Conservation (phyloP, 768 basidiomycete species). For the Boletus bicolor region DNA sequence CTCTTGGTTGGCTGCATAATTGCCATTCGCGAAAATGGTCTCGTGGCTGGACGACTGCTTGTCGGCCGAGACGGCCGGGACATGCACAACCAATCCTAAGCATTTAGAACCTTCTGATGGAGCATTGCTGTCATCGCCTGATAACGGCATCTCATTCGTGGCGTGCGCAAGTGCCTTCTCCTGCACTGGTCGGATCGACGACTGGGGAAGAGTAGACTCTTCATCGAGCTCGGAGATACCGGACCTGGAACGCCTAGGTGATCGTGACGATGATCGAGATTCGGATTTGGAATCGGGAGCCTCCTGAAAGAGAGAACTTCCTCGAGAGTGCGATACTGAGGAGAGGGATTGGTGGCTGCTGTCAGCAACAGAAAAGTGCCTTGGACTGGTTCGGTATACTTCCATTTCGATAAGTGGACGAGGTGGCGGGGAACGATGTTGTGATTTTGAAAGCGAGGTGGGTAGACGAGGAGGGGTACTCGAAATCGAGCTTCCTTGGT, state of each 20-base stretch:
- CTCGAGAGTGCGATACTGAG: constrained; percentile 23
- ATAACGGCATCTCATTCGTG: constrained; percentile 12
- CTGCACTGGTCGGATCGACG: constrained; percentile 32
- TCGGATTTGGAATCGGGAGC: constrained; percentile 33
- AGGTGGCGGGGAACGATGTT: constrained; percentile 24
- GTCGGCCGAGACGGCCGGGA: constrained; percentile 12
- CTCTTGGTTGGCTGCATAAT: constrained; percentile 10
- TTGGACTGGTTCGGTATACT: constrained; percentile 1
- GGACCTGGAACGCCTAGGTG: constrained; percentile 37
- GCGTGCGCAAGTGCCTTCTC: constrained; percentile 29
- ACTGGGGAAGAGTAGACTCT: constrained; percentile 16
- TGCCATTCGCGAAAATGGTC: constrained; percentile 21
- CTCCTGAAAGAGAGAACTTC: constrained; percentile 30
- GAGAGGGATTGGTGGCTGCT: constrained; percentile 16
- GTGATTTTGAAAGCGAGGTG: constrained; percentile 15
- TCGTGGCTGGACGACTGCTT: constrained; percentile 23
- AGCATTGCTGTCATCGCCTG: constrained; percentile 8
- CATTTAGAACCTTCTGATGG: constrained; percentile 17
- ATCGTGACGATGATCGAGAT: constrained; percentile 51
- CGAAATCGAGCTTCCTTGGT: constrained; percentile 31
- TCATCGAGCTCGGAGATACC: constrained; percentile 27
- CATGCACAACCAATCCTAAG: constrained; percentile 17
- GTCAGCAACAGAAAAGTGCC: constrained; percentile 5
- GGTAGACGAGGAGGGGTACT: constrained; percentile 31
- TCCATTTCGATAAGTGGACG: constrained; percentile 10